phyloP scores from a whole-genome alignment of 345 rosid genomes.

The Salix dunnii region DNA sequence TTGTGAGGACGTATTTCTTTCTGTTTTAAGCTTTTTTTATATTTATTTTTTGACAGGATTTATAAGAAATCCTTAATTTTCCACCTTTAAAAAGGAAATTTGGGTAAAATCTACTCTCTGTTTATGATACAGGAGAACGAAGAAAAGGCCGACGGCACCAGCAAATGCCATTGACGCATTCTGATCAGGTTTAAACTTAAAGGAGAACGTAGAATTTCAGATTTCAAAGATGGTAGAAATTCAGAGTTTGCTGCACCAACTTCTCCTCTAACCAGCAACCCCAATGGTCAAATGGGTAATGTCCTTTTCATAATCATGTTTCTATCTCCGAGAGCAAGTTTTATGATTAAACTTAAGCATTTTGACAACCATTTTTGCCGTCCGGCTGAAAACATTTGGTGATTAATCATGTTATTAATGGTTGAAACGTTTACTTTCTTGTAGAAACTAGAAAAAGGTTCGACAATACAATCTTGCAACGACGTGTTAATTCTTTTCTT shows the following conservation, averaged over 20 bases:
- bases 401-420: not conserved
- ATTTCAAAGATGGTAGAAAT: constrained; percentile 25
- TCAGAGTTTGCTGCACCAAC: constrained; percentile 45
- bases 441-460: not conserved
- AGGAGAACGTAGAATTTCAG: constrained; percentile 6
- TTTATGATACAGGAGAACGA: constrained; percentile 3
- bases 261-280: constrained; percentile 42
- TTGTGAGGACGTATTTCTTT: not conserved
- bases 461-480: not conserved
- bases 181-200: not conserved
- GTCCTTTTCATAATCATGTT: constrained; percentile 12
- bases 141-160: constrained; percentile 24
- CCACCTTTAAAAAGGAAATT: not conserved
- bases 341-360: not conserved
- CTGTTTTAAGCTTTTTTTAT: not conserved
- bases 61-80: not conserved
- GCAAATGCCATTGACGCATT: constrained; percentile 19
- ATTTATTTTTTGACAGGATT: not conserved
- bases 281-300: constrained; percentile 33
- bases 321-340: constrained; percentile 6
- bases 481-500: too few relatives aligned
- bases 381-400: not conserved
- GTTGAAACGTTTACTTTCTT: not conserved
- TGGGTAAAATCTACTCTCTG: not conserved
- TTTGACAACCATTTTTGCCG: not conserved